Conservation (phyloP, 2,329 filamentous ascomycete species). For the Clonostachys chloroleuca region DNA sequence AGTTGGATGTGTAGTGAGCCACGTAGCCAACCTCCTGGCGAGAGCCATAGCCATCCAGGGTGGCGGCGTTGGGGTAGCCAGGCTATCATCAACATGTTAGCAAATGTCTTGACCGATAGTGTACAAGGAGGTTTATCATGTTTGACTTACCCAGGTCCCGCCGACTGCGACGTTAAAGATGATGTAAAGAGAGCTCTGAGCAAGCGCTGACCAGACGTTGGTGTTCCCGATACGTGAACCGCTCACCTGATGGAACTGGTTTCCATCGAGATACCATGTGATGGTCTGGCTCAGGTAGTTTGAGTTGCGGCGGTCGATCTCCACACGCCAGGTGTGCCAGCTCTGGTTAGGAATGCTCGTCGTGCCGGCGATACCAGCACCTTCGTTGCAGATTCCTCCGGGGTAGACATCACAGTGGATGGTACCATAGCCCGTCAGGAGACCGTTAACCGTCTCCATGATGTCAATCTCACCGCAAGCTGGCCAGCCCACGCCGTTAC, state of each 20-base stretch:
- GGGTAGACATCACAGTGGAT: slow-evolving; percentile 26
- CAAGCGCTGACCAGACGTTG: slow-evolving; percentile 38
- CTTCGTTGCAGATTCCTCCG: slow-evolving; percentile 42
- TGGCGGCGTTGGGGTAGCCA: slow-evolving; percentile 35
- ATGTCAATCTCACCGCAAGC: slow-evolving; percentile 52
- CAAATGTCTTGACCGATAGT: background rate
- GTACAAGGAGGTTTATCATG: background rate
- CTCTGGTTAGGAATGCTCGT: slow-evolving; percentile 25
- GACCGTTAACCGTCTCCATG: slow-evolving; percentile 50
- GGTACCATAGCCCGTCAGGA: slow-evolving; percentile 35
- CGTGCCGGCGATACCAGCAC: slow-evolving; percentile 26
- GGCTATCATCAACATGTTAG: slow-evolving; percentile 23
- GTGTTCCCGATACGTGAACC: slow-evolving; percentile 35
- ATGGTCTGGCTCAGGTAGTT: slow-evolving; percentile 41
- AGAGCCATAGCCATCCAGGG: slow-evolving; percentile 30
- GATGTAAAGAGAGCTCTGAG: slow-evolving; percentile 41
- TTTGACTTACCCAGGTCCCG: slow-evolving; percentile 36
- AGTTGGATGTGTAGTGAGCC: slow-evolving; percentile 21
- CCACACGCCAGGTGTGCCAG: slow-evolving; percentile 41
- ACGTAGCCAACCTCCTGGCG: slow-evolving; percentile 45
- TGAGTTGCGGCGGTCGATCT: slow-evolving; percentile 37
- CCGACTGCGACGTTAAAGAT: slow-evolving; percentile 50
- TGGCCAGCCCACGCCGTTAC: slow-evolving; percentile 47
- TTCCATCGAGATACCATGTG: slow-evolving; percentile 38
- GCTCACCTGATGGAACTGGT: slow-evolving; percentile 30